These are phyloP conservation scores for Pulveroboletus frians DNA, from an alignment of 768 basidiomycete genomes.

Conservation along the genomic window DNA sequence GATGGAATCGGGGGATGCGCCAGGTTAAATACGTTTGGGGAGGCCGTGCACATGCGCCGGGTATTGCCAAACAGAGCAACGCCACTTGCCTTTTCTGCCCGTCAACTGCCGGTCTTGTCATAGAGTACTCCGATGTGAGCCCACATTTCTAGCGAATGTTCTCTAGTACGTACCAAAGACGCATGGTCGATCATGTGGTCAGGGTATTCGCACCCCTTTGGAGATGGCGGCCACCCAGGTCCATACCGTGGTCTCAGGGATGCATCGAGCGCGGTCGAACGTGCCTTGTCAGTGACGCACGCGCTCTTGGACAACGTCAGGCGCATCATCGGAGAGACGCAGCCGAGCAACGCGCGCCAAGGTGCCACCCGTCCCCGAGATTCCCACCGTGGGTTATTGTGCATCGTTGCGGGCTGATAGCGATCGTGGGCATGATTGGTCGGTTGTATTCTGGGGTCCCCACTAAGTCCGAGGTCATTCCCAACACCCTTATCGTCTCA, in stretches of 20 bases:
- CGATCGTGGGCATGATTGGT: slow-evolving; percentile 2
- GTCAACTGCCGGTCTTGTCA: neutral
- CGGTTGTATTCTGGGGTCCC: neutral
- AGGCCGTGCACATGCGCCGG: no score
- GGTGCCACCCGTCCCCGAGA: neutral
- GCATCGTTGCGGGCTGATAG: slow-evolving; percentile 1
- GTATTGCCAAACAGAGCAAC: neutral
- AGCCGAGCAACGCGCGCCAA: neutral
- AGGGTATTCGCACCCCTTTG: neutral
- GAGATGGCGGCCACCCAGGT: no score
- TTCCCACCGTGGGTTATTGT: neutral
- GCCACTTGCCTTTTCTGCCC: slow-evolving; percentile 2
- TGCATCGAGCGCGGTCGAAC: no score
- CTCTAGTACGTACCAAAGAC: neutral
- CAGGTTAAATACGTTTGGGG: slow-evolving; percentile 9
- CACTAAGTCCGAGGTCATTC: neutral
- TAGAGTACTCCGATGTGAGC: no score
- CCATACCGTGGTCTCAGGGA: no score
- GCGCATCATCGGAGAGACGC: neutral
- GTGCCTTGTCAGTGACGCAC: neutral
- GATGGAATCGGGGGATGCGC: neutral
- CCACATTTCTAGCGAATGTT: no score
- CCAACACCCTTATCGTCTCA: neutral
- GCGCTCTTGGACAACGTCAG: no score
- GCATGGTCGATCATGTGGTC: no score